Evolutionary conservation across 2,329 filamentous ascomycete genomes (phyloP).

Genomic region (Talaromyces sp.): DNA sequence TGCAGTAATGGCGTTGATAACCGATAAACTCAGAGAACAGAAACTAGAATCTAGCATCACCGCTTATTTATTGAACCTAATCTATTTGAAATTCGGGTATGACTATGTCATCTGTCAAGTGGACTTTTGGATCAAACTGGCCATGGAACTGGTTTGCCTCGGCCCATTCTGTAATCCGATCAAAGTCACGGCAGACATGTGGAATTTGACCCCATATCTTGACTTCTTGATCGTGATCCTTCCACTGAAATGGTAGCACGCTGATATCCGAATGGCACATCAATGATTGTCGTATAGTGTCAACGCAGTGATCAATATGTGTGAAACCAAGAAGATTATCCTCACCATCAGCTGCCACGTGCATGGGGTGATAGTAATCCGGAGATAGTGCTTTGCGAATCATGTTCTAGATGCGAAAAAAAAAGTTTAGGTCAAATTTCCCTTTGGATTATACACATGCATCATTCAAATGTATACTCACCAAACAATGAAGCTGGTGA

Average conservation of each 20-base stretch:
- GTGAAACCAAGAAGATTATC: not conserved
- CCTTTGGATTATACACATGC: not conserved
- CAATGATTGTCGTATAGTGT: conserved; percentile 7
- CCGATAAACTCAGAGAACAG: not conserved
- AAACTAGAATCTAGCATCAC: not conserved
- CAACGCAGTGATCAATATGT: not conserved
- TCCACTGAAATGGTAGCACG: not conserved
- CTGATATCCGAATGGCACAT: conserved; percentile 12
- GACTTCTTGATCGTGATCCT: not conserved
- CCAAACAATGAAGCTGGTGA: conserved; percentile 19
- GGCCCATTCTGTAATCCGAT: conserved; percentile 3
- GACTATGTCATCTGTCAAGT: not conserved
- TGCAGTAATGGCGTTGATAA: not conserved
- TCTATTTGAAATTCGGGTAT: not conserved
- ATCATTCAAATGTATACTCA: conserved; percentile 6
- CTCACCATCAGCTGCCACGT: not conserved
- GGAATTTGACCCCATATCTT: not conserved
- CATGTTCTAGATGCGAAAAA: conserved; percentile 9
- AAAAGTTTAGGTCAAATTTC: not conserved
- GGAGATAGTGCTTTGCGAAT: conserved; percentile 1
- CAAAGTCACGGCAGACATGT: conserved; percentile 10
- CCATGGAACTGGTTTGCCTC: not conserved
- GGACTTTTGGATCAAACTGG: not conserved
- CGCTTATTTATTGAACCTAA: not conserved
- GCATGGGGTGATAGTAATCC: not conserved